These are phyloP conservation scores for Clarireedia paspali DNA, from an alignment of 2,329 filamentous ascomycete species.

Conservation along the genomic window DNA sequence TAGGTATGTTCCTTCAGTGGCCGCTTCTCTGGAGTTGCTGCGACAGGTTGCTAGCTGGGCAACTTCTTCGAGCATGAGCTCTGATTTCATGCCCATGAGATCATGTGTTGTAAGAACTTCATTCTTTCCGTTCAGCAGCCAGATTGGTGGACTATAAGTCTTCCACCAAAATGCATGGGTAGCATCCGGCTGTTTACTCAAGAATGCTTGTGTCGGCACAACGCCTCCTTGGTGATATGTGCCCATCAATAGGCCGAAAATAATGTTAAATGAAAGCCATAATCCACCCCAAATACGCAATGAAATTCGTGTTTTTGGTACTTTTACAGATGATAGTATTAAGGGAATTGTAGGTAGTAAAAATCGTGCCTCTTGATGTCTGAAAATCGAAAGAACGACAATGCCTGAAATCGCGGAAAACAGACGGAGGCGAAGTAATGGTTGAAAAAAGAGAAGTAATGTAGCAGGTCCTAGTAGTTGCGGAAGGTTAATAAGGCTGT, in stretches of 20 bases:
- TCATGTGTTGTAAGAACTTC: conserved; percentile 63
- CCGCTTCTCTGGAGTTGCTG: conserved; percentile 50
- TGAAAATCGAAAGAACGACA: conserved; percentile 62
- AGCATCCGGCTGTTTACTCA: conserved; percentile 59
- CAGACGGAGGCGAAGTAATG: conserved; percentile 52
- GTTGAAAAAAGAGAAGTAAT: conserved; percentile 49
- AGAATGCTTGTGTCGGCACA: conserved; percentile 66
- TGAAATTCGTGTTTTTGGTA: conserved; percentile 48
- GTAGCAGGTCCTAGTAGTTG: conserved; percentile 65
- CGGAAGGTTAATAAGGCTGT: conserved; percentile 63
- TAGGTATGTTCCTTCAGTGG: conserved; percentile 55
- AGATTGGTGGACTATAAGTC: conserved; percentile 74
- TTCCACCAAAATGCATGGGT: conserved; percentile 73
- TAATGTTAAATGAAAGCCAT: conserved; percentile 64
- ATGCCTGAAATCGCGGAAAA: conserved; percentile 69
- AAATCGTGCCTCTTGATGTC: conserved; percentile 76
- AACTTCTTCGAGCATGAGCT: conserved; percentile 51
- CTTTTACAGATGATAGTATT: conserved; percentile 63
- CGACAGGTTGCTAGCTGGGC: conserved; percentile 52
- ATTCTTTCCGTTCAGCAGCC: conserved; percentile 71
- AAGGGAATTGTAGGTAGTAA: conserved; percentile 68
- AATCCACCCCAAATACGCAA: conserved; percentile 47
- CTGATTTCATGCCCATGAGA: conserved; percentile 63
- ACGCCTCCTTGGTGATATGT: conserved; percentile 75
- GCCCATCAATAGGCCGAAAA: conserved; percentile 68